Evolutionary conservation across 306 rosid species (phyloP), one percentile per base, ranked within the genome.

Genomic region (Corylus heterophylla): DNA sequence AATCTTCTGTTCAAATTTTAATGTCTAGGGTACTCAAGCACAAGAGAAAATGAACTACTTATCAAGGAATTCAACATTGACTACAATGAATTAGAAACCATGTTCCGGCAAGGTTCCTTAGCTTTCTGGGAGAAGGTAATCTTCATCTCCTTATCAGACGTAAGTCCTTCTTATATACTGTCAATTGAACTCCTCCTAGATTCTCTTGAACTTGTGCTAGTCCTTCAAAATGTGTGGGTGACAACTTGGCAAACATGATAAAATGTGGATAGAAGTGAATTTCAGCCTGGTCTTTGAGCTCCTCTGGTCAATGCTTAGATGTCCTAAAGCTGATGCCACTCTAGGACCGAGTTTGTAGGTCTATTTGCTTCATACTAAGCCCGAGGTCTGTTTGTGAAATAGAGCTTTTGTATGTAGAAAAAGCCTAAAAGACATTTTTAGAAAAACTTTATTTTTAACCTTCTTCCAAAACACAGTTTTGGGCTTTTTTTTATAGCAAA

Each of bases 71-170:
- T 94, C 82, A 87, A 86, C 72, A 85, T 89, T 81, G 91, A 86
- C 69, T 94, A 92, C 80, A 83, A 79, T 68, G 54, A 78, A 29
- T 86, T 92, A 80, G 96, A 90, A 12, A 27, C 66, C 74, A 90
- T 94, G 90, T 92, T 86, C 73, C 89, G 90, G 76, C 92, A 73
- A 76, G 98, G 97, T 45, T 92, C 97, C 76, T 92, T 89, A 0
- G 84, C 77, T 78, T 94, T 85, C 73, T 75, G 97, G 93, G 88
- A 86, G 71, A 75, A 79, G 80, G 86, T 79, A 71, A 22, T 64
- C 64, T 56, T 72, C 54, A 39, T 74, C 12, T 79, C 55, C 51
- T 18, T 20, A 17, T 79, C 49, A 67, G 29, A 22, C 25, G 25
- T 22, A 22, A 22, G 25, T 22, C 25, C 25, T 22, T 22, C 27